Evolutionary conservation across 2,329 filamentous ascomycete genomes (phyloP).

Genomic region (Colletotrichum shisoi): DNA sequence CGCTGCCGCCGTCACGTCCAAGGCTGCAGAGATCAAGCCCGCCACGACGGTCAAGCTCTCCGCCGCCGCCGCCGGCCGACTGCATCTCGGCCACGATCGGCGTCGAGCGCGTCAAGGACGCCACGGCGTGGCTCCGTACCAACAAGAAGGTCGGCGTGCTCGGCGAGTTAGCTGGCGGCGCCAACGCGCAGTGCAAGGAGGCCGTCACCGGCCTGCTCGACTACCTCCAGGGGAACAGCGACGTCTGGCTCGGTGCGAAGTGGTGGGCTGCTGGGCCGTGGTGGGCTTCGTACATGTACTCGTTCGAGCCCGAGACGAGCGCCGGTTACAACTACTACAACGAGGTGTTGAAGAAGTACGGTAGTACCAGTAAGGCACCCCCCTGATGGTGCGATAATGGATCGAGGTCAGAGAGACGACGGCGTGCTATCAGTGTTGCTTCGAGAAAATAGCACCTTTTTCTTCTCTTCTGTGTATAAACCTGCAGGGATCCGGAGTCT

Average conservation of each 20-base stretch:
- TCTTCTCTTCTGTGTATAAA: constrained; percentile 9
- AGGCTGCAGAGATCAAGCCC: neutral
- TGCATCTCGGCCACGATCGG: constrained; percentile 57
- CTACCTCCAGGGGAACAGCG: constrained; percentile 58
- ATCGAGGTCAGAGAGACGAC: neutral
- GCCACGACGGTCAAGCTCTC: neutral
- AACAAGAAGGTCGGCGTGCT: constrained; percentile 60
- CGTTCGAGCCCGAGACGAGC: constrained; percentile 51
- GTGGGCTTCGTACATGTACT: constrained; percentile 57
- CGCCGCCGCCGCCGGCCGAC: constrained; percentile 35
- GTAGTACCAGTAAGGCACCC: constrained; percentile 35
- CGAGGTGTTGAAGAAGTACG: constrained; percentile 35
- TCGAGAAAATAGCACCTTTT: neutral
- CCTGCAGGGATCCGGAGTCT: neutral
- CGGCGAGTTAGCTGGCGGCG: constrained; percentile 60
- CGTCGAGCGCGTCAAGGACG: constrained; percentile 52
- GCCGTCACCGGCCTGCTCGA: constrained; percentile 58
- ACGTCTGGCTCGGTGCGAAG: constrained; percentile 60
- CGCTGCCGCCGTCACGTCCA: neutral
- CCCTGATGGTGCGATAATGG: neutral
- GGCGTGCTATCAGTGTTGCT: neutral
- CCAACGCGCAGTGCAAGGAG: constrained; percentile 56
- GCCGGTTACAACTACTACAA: constrained; percentile 46
- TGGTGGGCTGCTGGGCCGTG: constrained; percentile 60
- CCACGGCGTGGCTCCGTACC: constrained; percentile 57